Evolutionary conservation across 78 protist species (phyloP).

Genomic region (Monosiga brevicollis): DNA sequence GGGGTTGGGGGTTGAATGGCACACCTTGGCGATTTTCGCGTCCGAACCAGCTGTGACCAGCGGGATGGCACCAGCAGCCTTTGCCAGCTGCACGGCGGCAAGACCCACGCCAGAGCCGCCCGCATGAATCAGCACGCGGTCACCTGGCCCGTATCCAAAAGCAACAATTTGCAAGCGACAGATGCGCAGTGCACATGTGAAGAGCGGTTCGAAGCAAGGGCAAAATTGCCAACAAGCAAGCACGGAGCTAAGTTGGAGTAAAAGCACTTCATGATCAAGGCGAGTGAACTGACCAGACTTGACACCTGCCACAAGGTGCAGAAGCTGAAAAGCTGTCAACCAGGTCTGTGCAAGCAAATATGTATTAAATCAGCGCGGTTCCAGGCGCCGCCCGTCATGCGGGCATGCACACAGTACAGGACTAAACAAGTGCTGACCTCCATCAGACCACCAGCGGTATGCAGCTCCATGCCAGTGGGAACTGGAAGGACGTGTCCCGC

Average conservation of each 20-base stretch:
- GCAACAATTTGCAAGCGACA: too few species aligned
- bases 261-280: too few species aligned
- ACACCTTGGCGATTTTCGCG: background rate
- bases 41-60: background rate
- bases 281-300: too few species aligned
- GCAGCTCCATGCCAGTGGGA: background rate
- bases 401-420: background rate
- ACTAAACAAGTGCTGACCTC: background rate
- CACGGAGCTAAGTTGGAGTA: too few species aligned
- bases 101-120: conserved; percentile 7
- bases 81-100: background rate
- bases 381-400: background rate
- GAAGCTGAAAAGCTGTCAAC: conserved; percentile 27
- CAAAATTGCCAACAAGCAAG: too few species aligned
- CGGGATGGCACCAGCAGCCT: background rate
- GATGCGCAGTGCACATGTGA: too few species aligned
- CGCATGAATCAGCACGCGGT: background rate
- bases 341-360: background rate
- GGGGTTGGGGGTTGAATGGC: too few species aligned
- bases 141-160: too few species aligned
- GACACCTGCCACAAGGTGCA: background rate
- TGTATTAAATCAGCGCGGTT: background rate
- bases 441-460: conserved; percentile 7
- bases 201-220: too few species aligned
- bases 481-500: background rate